These are phyloP conservation scores for Saturnispora diversa DNA, from an alignment of 805 yeast species.

Conservation along the genomic window DNA sequence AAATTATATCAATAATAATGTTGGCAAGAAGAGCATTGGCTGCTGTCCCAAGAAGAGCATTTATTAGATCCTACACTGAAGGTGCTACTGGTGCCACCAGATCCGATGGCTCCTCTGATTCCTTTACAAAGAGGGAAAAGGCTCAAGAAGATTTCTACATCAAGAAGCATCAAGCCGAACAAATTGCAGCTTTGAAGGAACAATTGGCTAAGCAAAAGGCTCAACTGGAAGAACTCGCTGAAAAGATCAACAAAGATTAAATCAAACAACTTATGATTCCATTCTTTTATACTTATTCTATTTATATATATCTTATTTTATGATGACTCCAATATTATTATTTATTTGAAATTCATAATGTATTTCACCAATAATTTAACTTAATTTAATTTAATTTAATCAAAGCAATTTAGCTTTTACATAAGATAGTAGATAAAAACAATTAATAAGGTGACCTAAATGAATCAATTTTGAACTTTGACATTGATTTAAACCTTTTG, in stretches of 20 bases:
- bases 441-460: too few species aligned
- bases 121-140: conserved; percentile 80
- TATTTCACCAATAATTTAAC: too few species aligned
- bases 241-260: conserved; percentile 35
- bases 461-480: too few species aligned
- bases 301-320: not conserved
- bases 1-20: conserved; percentile 17
- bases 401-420: too few species aligned
- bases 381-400: too few species aligned
- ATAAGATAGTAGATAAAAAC: too few species aligned
- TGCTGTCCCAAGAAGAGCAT: conserved; percentile 25
- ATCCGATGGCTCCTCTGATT: conserved; percentile 44
- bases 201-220: conserved; percentile 69
- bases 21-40: conserved; percentile 35
- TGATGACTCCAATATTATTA: too few species aligned
- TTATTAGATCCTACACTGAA: conserved; percentile 38
- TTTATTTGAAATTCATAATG: too few species aligned
- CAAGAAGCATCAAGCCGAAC: conserved; percentile 86
- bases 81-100: conserved; percentile 59
- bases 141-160: conserved; percentile 83
- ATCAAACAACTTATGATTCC: not conserved
- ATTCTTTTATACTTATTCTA: not conserved
- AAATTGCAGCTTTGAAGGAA: conserved; percentile 66
- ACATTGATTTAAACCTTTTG: conserved; percentile 24
- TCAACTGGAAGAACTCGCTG: conserved; percentile 41